Evolutionary conservation across 805 yeast genomes (phyloP), one percentile per base, ranked within the genome.

Genomic region (Saccharomycodes ludwigii): DNA sequence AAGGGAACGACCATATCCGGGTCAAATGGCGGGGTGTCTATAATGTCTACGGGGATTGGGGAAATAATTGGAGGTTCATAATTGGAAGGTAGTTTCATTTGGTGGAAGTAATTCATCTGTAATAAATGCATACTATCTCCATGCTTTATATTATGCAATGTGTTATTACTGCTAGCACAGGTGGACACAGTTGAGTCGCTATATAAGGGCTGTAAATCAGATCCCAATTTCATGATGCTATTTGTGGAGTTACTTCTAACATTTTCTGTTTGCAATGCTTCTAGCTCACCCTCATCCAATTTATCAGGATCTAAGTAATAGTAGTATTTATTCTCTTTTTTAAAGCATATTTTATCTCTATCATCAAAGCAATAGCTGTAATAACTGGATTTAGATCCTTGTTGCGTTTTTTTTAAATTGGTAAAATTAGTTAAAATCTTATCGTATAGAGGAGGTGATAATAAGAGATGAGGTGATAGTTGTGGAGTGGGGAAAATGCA

Each of bases 21-120:
- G 28, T 72, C 68, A 49, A 75, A 77, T 2, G 79, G 73, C 0
- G 86, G 84, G 0, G 88, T 76, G 43, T 81, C 93, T 1, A 80
- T 70, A 20, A 80, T 56, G 46, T 81, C 93, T 4, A 76, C 57
- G 19, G 73, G 51, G 8, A 78, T 69, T 1, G 85, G 82, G 0
- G 78, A 58, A 10, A 68, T 59, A 3, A 54, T 49, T 0, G 82
- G 82, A 0, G 72, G 70, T 2, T 43, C 34, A 41, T 67, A 65
- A 24, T 34, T 25, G 42, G 30, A 8, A 34, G 38, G 30, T 32
- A 39, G 4, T 24, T 21, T n/a, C 20, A 18, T 15, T 9, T 18
- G 9, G 4, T 25, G 18, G 19, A 16, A 39, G 28, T 23, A 37
- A 37, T 9, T 43, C 24, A 15, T 22, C 32, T 5, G 26, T 18